A percentile compares a stretch with the other conserved stretches of the same genome.
Evolutionary conservation across 352 stramenopile genomes (phyloP).

Genomic region (Phytophthora fragariaefolia): DNA sequence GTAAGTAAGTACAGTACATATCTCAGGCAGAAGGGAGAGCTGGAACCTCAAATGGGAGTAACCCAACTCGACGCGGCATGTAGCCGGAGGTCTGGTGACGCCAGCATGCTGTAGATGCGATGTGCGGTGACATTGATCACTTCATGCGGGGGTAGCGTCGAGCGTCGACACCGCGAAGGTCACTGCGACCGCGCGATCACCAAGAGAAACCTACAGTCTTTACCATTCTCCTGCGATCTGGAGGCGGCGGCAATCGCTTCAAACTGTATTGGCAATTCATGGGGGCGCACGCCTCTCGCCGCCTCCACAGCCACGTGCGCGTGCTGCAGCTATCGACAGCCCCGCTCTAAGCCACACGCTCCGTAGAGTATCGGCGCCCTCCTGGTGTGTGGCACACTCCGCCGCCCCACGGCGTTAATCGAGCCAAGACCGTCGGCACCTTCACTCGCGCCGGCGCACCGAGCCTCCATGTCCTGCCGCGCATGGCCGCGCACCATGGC

Average conservation of each 20-base stretch:
- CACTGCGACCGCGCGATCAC: background rate
- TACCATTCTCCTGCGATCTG: background rate
- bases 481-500: background rate
- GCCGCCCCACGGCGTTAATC: conserved; percentile 11
- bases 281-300: background rate
- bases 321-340: conserved; percentile 12
- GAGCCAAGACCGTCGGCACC: conserved; percentile 5
- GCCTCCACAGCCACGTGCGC: background rate
- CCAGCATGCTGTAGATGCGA: too few relatives aligned
- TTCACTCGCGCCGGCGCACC: conserved; percentile 6
- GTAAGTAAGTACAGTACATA: too few relatives aligned
- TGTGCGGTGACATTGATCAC: too few relatives aligned
- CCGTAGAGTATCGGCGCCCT: conserved; percentile 24
- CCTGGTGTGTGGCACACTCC: too few relatives aligned
- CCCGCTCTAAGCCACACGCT: conserved; percentile 19
- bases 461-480: background rate
- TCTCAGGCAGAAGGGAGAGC: too few relatives aligned
- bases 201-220: background rate
- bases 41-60: too few relatives aligned
- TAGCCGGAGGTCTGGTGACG: too few relatives aligned
- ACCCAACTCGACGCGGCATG: too few relatives aligned
- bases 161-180: background rate
- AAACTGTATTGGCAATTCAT: too few relatives aligned
- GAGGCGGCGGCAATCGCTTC: too few relatives aligned
- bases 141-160: too few relatives aligned